Evolutionary conservation across 345 rosid species (phyloP).

Genomic region (Hibiscus mutabilis): DNA sequence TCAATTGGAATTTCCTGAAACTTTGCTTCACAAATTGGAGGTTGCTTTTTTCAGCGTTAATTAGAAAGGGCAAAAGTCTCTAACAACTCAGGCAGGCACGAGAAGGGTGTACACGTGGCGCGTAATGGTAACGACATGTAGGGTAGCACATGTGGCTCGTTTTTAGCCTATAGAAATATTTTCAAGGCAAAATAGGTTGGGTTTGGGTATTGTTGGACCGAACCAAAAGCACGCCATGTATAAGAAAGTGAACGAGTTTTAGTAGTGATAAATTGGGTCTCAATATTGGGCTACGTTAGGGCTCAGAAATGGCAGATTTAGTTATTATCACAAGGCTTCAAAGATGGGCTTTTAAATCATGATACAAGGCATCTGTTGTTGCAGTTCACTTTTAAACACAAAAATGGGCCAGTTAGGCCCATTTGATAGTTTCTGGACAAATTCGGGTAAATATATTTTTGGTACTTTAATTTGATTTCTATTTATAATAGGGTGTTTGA

Average conservation of each 20-base stretch:
- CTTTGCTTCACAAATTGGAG: background rate
- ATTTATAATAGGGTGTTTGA: too few species aligned
- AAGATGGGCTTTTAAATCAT: background rate
- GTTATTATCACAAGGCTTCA: background rate
- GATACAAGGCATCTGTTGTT: background rate
- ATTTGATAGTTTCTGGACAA: too few species aligned
- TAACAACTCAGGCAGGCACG: background rate
- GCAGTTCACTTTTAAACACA: too few species aligned
- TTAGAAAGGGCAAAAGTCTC: background rate
- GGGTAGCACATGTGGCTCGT: constrained; percentile 24
- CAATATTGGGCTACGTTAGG: background rate
- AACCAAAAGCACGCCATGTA: background rate
- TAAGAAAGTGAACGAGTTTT: background rate
- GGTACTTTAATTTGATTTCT: too few species aligned
- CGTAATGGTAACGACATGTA: constrained; percentile 15
- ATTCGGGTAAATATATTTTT: too few species aligned
- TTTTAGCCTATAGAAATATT: constrained; percentile 12
- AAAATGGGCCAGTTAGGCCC: too few species aligned
- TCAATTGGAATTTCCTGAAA: background rate
- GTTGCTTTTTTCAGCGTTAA: background rate
- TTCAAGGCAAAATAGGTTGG: background rate
- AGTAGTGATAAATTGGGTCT: background rate
- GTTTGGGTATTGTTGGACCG: background rate
- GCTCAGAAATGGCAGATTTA: background rate
- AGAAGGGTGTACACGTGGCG: constrained; percentile 30